phyloP scores from a whole-genome alignment of 106 monocot species.

The Iris macrosiphon region DNA sequence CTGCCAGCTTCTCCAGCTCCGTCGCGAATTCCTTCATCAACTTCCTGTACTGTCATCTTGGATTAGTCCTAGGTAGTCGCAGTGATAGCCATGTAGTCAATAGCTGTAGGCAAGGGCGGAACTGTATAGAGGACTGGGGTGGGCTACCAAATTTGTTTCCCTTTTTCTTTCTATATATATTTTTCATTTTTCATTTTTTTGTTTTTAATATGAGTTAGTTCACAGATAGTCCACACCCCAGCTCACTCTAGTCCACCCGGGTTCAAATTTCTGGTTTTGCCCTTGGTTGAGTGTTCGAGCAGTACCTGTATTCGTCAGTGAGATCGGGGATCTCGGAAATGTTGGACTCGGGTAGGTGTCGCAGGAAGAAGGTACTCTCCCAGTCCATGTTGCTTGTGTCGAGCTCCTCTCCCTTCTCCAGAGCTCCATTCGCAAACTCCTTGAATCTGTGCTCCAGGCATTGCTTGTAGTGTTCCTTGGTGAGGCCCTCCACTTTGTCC shows the following conservation, averaged over 20 bases:
- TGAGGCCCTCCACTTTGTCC: conserved; percentile 52
- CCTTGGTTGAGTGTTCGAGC: too few relatives aligned
- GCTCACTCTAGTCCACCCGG: too few relatives aligned
- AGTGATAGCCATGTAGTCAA: too few relatives aligned
- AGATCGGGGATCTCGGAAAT: conserved; percentile 39
- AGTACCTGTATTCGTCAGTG: conserved; percentile 21
- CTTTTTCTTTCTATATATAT: too few relatives aligned
- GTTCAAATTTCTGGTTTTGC: too few relatives aligned
- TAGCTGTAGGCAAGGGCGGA: too few relatives aligned
- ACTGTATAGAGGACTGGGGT: too few relatives aligned
- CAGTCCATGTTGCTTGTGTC: conserved; percentile 51
- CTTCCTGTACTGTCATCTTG: conserved; percentile 18
- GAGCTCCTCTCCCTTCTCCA: conserved; percentile 14
- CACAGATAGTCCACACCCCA: too few relatives aligned
- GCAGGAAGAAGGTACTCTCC: conserved; percentile 77
- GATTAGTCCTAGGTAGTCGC: too few relatives aligned
- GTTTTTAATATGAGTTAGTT: too few relatives aligned
- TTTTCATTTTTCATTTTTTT: too few relatives aligned
- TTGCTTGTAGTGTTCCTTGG: conserved; percentile 50
- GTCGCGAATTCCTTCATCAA: conserved; percentile 51
- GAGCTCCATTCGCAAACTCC: conserved; percentile 39
- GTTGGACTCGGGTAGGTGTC: conserved; percentile 58
- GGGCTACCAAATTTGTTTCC: too few relatives aligned
- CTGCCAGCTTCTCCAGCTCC: conserved; percentile 51
- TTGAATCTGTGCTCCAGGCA: conserved; percentile 44